These are phyloP conservation scores for Rhododendron henanense DNA, from an alignment of 148 eudicot genomes.

Conservation along the genomic window DNA sequence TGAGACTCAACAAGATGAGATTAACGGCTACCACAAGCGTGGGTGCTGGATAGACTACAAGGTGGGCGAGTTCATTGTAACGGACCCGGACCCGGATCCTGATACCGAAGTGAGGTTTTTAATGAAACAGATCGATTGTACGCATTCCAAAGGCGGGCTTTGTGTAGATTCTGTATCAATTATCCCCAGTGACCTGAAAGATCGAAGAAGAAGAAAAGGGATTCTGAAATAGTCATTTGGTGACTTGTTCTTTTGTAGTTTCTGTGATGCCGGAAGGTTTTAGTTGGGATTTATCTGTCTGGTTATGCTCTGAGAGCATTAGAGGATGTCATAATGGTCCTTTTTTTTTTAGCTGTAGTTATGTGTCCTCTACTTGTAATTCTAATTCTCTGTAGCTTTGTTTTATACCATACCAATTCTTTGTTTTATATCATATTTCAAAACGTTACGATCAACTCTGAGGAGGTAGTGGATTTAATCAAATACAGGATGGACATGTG, in stretches of 20 bases:
- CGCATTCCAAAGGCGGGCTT: constrained; percentile 97
- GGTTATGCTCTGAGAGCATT: constrained; percentile 12
- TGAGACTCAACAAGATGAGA: constrained; percentile 49
- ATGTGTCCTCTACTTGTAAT: constrained; percentile 19
- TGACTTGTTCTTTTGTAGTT: constrained; percentile 2
- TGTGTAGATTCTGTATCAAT: constrained; percentile 92
- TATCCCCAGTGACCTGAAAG: constrained; percentile 58
- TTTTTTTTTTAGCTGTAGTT: constrained; percentile 16
- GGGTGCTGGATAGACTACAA: constrained; percentile 90
- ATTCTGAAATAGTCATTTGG: constrained; percentile 22
- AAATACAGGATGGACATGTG: too few relatives aligned
- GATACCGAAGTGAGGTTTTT: constrained; percentile 68
- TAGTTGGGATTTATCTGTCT: constrained; percentile 16
- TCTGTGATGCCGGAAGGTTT: constrained; percentile 5
- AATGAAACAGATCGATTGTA: constrained; percentile 97
- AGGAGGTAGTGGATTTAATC: too few relatives aligned
- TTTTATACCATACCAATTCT: constrained; percentile 1
- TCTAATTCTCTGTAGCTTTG: constrained; percentile 23
- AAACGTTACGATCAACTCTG: too few relatives aligned
- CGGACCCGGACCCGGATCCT: not conserved
- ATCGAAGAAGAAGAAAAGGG: constrained; percentile 40
- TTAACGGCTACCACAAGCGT: constrained; percentile 60
- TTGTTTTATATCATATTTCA: too few relatives aligned
- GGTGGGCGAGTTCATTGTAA: constrained; percentile 77
- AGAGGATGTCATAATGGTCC: constrained; percentile 19